Conservation (phyloP, 345 rosid species). For the Euphorbia peplus region DNA sequence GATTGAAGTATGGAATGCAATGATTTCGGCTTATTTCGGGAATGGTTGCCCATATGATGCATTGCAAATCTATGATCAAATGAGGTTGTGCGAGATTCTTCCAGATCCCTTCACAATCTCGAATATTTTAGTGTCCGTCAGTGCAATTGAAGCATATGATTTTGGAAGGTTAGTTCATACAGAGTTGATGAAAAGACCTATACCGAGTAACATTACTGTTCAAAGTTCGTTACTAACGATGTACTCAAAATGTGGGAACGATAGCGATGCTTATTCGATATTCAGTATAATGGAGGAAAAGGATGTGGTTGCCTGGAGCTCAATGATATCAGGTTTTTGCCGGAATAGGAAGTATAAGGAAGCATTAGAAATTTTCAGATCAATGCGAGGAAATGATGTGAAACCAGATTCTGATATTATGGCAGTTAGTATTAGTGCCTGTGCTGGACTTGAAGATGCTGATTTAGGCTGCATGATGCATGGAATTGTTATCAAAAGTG, state of each 20-base stretch:
- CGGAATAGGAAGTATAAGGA: slow-evolving; percentile 52
- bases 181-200: slow-evolving; percentile 51
- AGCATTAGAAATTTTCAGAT: slow-evolving; percentile 44
- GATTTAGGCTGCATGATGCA: slow-evolving; percentile 47
- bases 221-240: slow-evolving; percentile 56
- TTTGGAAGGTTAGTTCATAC: slow-evolving; percentile 66
- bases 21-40: slow-evolving; percentile 61
- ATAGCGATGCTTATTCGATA: slow-evolving; percentile 42
- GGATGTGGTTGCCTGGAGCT: slow-evolving; percentile 71
- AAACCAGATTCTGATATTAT: slow-evolving; percentile 61
- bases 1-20: slow-evolving; percentile 67
- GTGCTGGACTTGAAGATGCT: slow-evolving; percentile 49
- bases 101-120: slow-evolving; percentile 61
- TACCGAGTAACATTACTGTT: slow-evolving; percentile 31
- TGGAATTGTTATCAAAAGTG: slow-evolving; percentile 51
- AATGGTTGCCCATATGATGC: slow-evolving; percentile 41
- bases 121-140: slow-evolving; percentile 51
- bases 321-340: slow-evolving; percentile 67
- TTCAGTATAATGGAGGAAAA: slow-evolving; percentile 45
- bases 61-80: slow-evolving; percentile 38
- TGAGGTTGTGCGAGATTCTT: slow-evolving; percentile 38
- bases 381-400: slow-evolving; percentile 44
- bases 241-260: slow-evolving; percentile 51
- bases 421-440: slow-evolving; percentile 53
- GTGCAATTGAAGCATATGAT: slow-evolving; percentile 36